Conservation (phyloP, 306 rosid genomes). For the Datisca glomerata region DNA sequence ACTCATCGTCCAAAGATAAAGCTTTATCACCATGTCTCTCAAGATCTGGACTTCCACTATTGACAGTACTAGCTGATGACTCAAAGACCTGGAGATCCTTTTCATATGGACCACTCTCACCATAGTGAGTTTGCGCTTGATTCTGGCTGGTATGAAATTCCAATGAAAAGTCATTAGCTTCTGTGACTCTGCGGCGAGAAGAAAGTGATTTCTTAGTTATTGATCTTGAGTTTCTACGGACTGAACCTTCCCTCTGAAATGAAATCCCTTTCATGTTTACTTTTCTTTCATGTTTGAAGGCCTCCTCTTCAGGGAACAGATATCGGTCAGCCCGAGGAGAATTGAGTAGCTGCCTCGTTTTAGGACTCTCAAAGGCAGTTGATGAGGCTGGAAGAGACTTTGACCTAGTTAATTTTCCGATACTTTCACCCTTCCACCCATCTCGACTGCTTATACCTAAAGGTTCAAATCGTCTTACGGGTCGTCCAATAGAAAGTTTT, state of each 20-base stretch:
- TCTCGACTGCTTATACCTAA: constrained; percentile 95
- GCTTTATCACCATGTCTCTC: constrained; percentile 17
- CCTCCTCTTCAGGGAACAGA: constrained; percentile 37
- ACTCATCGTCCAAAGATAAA: constrained; percentile 23
- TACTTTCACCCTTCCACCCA: constrained; percentile 80
- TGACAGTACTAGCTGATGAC: constrained; percentile 14
- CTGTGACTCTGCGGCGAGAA: constrained; percentile 32
- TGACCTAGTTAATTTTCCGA: constrained; percentile 55
- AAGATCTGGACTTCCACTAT: constrained; percentile 19
- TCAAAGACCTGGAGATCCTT: constrained; percentile 20
- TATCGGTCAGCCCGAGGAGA: constrained; percentile 36
- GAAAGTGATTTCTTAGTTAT: constrained; percentile 41
- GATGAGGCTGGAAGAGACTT: constrained; percentile 86
- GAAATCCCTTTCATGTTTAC: constrained; percentile 19
- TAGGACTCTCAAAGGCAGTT: constrained; percentile 48
- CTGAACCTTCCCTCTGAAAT: constrained; percentile 28
- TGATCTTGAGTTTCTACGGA: constrained; percentile 32
- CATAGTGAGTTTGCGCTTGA: constrained; percentile 20
- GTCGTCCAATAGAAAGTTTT: constrained; percentile 28
- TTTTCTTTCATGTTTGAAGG: constrained; percentile 36
- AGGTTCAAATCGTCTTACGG: constrained; percentile 45
- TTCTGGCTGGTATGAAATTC: constrained; percentile 24
- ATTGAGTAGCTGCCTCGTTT: constrained; percentile 24
- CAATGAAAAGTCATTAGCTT: constrained; percentile 26
- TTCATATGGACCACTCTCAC: constrained; percentile 23